These are phyloP conservation scores for Kuraishia cidri DNA, from an alignment of 805 yeast genomes.

Conservation along the genomic window DNA sequence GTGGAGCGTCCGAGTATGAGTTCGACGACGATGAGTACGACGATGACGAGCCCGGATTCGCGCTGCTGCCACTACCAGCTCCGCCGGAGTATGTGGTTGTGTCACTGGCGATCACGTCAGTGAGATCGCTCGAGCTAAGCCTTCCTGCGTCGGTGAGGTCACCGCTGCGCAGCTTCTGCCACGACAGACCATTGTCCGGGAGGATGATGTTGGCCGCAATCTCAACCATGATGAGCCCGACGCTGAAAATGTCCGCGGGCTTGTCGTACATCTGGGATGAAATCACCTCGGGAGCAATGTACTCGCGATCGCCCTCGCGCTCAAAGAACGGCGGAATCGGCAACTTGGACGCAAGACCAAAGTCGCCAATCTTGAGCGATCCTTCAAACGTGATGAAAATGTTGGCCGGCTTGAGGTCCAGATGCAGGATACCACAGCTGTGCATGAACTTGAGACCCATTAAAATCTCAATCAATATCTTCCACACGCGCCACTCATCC, in stretches of 20 bases:
- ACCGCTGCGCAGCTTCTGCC: conserved; percentile 94
- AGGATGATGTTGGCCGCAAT: conserved; percentile 91
- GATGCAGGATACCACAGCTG: conserved; percentile 64
- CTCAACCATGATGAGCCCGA: conserved; percentile 89
- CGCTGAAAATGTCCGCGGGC: conserved; percentile 92
- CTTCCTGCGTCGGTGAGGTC: conserved; percentile 93
- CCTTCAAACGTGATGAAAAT: conserved; percentile 94
- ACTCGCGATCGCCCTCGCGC: conserved; percentile 95
- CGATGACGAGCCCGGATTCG: not conserved
- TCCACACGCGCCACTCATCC: conserved; percentile 98
- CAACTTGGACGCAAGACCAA: conserved; percentile 82
- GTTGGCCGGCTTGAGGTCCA: conserved; percentile 94
- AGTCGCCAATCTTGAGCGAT: conserved; percentile 87
- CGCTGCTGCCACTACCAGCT: not conserved
- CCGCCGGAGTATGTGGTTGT: conserved; percentile 4
- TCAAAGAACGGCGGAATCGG: conserved; percentile 74
- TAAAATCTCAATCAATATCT: conserved; percentile 77
- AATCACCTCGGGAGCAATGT: conserved; percentile 94
- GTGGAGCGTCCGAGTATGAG: not conserved
- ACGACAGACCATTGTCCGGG: conserved; percentile 93
- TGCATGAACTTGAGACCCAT: conserved; percentile 80
- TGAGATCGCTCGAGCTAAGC: conserved; percentile 63
- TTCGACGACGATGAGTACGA: conserved; percentile 6
- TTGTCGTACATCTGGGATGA: conserved; percentile 75
- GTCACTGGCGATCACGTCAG: conserved; percentile 11